A percentile compares a stretch with the other conserved stretches of the same genome.
Evolutionary conservation across 1,139 yeast species (phyloP).

Genomic region (Protomyces arabidopsidicola): DNA sequence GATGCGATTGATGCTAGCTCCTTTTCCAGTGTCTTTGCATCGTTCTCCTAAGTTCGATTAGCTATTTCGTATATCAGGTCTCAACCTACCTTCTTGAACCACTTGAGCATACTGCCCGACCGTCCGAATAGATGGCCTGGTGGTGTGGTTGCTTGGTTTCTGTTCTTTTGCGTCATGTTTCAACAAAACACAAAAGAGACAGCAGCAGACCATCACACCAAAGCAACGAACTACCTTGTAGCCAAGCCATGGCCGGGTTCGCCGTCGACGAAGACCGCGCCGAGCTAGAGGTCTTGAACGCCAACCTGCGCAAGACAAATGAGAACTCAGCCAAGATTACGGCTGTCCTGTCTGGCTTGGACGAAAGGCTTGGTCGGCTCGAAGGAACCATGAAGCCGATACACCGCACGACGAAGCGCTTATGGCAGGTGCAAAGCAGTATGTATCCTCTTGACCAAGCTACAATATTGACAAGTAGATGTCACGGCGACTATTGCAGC

Average conservation of each 20-base stretch:
- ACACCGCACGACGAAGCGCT: slow-evolving; percentile 20
- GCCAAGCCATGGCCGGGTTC: background rate
- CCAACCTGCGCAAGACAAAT: slow-evolving; percentile 26
- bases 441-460: background rate
- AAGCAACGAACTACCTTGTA: too few species aligned
- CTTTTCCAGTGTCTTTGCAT: slow-evolving; percentile 22
- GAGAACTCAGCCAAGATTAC: slow-evolving; percentile 20
- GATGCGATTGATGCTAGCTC: slow-evolving; percentile 18
- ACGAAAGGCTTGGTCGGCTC: slow-evolving; percentile 21
- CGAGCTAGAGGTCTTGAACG: slow-evolving; percentile 28
- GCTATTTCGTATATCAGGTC: background rate
- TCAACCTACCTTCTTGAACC: slow-evolving; percentile 11
- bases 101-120: slow-evolving; percentile 9
- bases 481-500: slow-evolving; percentile 27
- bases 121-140: too few species aligned
- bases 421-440: slow-evolving; percentile 12
- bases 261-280: slow-evolving; percentile 29
- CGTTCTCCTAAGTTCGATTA: background rate
- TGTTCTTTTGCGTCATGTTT: background rate
- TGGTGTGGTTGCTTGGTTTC: background rate
- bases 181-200: background rate
- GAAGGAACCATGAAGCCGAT: slow-evolving; percentile 27
- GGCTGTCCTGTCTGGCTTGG: slow-evolving; percentile 15
- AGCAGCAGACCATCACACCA: background rate
- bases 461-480: slow-evolving; percentile 4